Conservation (phyloP, 2,329 filamentous ascomycete species). For the Venturia effusa region DNA sequence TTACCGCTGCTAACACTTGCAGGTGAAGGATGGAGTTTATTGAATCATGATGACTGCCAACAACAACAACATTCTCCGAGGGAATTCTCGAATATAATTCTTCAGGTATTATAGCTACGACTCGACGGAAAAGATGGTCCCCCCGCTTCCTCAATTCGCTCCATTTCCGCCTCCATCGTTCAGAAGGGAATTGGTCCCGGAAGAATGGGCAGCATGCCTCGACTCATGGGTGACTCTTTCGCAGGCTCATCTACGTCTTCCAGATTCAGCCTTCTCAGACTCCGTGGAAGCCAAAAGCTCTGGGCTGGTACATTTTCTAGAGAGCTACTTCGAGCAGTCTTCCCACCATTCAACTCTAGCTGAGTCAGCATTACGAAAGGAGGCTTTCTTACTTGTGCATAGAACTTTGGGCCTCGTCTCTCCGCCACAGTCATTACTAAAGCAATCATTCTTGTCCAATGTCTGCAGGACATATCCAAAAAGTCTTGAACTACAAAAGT, state of each 20-base stretch:
- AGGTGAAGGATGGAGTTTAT: neutral
- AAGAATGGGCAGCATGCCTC: conserved; percentile 69
- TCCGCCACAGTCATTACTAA: conserved; percentile 39
- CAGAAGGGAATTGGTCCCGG: conserved; percentile 51
- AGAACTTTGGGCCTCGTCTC: conserved; percentile 42
- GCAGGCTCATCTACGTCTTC: conserved; percentile 51
- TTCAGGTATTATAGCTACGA: neutral
- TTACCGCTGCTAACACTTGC: neutral
- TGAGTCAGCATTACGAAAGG: conserved; percentile 45
- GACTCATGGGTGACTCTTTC: conserved; percentile 64
- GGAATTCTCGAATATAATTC: neutral
- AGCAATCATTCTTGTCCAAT: conserved; percentile 59
- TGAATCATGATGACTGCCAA: neutral
- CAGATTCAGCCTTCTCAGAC: conserved; percentile 44
- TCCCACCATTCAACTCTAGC: neutral
- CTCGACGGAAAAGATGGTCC: neutral
- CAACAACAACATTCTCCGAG: neutral
- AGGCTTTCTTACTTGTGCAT: conserved; percentile 53
- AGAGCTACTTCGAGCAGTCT: conserved; percentile 52
- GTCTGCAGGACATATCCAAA: conserved; percentile 57
- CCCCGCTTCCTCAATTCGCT: conserved; percentile 46
- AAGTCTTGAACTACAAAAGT: conserved; percentile 41
- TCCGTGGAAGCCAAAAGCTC: conserved; percentile 46
- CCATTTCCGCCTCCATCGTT: conserved; percentile 60
- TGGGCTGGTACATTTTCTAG: conserved; percentile 48